Base-by-base conservation (phyloP, 2,329 filamentous ascomycete genomes). In the Teratosphaeria nubilosa region DNA sequence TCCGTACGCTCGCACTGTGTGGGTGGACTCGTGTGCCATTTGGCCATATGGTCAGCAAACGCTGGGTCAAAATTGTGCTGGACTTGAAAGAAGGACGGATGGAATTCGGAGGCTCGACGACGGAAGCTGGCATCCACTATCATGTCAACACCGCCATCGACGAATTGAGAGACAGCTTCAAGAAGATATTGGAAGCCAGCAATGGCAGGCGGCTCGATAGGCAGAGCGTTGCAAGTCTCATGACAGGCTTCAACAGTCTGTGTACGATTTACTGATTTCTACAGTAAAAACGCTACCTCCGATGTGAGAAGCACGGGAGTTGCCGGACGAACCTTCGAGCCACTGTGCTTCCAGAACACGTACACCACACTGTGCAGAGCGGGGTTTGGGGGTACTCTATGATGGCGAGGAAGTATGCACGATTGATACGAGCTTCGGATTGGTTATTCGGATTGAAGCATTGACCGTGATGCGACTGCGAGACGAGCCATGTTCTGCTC, bases 21-120 rank as follows among this genome's bases (percentile, higher is more conserved):
- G 66, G 66, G 3, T 66, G 64, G 64, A 64, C 61, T 13, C 51
- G 60, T 11, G 59, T 65, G 14, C 63, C 62, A 3, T 64, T 66
- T 41, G 64, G 64, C 6, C 62, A 66, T 41, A 65, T 65, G 65
- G 53, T 64, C 1, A 53, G 55, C 30, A 56, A 58, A 54, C 58
- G 62, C n/a, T 65, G 63, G 62, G 14, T 66, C 2, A 57, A 34
- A 11, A 55, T 63, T n/a, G 51, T 59, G 24, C 51, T 68, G 25
- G 65, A 68, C 54, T 27, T 68, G 41, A 59, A 59, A 45, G 54
- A 56, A 2, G 64, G 62, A 1, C 57, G n/a, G 11, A 58, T 68
- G 55, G 52, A 56, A 22, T 3, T 60, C 13, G 60, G 59, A 22
- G 54, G 54, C 5, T 7, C 31, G 24, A 51, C 41, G 2, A 41